phyloP scores from a whole-genome alignment of 2,329 filamentous ascomycete species.

The Hymenoscyphus scutula region DNA sequence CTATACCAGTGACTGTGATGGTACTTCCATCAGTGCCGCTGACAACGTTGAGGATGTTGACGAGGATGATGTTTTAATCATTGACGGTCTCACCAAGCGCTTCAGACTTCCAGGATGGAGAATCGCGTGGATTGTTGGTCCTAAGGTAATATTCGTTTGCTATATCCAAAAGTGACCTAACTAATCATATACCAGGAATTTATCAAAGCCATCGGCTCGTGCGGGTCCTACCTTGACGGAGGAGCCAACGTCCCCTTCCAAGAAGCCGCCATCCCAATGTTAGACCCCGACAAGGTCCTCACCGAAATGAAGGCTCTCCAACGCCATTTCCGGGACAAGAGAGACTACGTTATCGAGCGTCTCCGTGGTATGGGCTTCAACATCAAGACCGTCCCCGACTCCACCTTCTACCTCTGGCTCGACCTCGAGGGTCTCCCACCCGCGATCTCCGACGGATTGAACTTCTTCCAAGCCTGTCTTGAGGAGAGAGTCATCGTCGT shows the following conservation, averaged over 20 bases:
- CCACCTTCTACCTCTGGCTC: constrained; percentile 90
- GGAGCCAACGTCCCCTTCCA: constrained; percentile 95
- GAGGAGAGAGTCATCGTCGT: constrained; percentile 96
- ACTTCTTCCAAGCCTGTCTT: constrained; percentile 94
- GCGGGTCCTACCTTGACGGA: constrained; percentile 90
- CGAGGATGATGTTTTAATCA: constrained; percentile 86
- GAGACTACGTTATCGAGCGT: constrained; percentile 82
- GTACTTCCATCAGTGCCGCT: constrained; percentile 82
- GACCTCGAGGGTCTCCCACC: constrained; percentile 67
- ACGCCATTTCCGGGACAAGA: constrained; percentile 83
- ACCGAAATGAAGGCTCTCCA: constrained; percentile 89
- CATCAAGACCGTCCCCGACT: constrained; percentile 80
- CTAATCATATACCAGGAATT: constrained; percentile 58
- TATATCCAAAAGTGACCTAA: background rate
- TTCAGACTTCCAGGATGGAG: constrained; percentile 96
- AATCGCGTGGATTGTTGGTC: constrained; percentile 92
- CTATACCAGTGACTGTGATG: constrained; percentile 90
- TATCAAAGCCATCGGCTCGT: constrained; percentile 87
- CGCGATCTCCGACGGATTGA: constrained; percentile 87
- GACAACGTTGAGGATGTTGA: constrained; percentile 89
- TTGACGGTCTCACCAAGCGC: constrained; percentile 93
- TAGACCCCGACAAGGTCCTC: constrained; percentile 79
- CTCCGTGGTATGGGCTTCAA: constrained; percentile 84
- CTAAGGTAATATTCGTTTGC: constrained; percentile 53
- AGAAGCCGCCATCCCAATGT: constrained; percentile 87